Percentiles rank a stretch among this genome's conserved stretches.
Conservation (phyloP, 352 stramenopile species). For the Globisporangium rhizosaccharum region DNA sequence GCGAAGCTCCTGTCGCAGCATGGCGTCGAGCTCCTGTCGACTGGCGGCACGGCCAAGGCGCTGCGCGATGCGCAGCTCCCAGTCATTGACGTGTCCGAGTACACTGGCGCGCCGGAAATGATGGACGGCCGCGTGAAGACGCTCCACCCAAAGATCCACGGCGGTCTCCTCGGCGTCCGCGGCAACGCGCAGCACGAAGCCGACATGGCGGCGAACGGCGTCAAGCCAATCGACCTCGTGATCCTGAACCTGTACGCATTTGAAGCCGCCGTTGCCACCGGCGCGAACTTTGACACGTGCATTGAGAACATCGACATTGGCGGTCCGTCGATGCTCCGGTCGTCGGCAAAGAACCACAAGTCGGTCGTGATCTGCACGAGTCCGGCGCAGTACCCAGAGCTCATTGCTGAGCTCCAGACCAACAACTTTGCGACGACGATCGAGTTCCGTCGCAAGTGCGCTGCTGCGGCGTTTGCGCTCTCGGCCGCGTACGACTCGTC, state of each 20-base stretch:
- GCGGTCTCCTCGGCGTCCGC: conserved; percentile 96
- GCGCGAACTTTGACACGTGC: conserved; percentile 95
- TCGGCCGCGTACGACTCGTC: conserved; percentile 94
- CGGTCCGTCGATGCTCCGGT: conserved; percentile 98
- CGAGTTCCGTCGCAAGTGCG: conserved; percentile 85
- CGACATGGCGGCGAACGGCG: conserved; percentile 95
- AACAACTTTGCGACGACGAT: conserved; percentile 89
- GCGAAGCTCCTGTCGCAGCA: conserved; percentile 90
- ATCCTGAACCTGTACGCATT: conserved; percentile 99
- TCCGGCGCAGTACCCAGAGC: conserved; percentile 92
- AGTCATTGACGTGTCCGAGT: conserved; percentile 96
- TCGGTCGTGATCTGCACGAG: conserved; percentile 97
- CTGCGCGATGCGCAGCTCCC: conserved; percentile 93
- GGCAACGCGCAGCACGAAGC: conserved; percentile 95
- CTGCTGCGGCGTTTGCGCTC: conserved; percentile 73
- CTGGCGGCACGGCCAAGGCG: conserved; percentile 96
- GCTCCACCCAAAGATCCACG: conserved; percentile 99
- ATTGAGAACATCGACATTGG: conserved; percentile 99
- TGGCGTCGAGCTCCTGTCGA: conserved; percentile 97
- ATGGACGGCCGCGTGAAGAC: conserved; percentile 99
- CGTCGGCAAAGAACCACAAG: conserved; percentile 99
- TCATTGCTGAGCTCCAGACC: conserved; percentile 93
- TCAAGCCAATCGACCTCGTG: conserved; percentile 98
- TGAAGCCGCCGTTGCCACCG: conserved; percentile 93
- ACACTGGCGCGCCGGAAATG: conserved; percentile 97